These are phyloP conservation scores for Clonostachys solani DNA, from an alignment of 2,329 filamentous ascomycete species.

Conservation along the genomic window DNA sequence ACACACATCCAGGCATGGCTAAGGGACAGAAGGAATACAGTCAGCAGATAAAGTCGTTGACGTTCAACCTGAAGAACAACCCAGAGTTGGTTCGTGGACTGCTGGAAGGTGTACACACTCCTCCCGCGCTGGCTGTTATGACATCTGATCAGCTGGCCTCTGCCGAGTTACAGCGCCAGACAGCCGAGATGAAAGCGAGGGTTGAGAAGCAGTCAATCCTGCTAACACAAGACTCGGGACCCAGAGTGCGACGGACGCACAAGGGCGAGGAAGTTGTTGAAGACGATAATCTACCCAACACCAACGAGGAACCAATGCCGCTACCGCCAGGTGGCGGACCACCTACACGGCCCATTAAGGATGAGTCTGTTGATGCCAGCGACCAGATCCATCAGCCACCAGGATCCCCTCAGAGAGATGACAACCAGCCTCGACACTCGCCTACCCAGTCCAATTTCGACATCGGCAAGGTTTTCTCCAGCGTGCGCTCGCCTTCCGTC, in stretches of 20 bases:
- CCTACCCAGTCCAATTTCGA: conserved; percentile 64
- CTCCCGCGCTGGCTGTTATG: conserved; percentile 83
- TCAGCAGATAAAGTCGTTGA: conserved; percentile 68
- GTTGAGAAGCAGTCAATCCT: conserved; percentile 83
- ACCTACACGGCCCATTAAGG: conserved; percentile 21
- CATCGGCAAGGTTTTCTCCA: conserved; percentile 80
- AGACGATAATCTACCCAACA: conserved; percentile 48
- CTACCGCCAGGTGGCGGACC: conserved; percentile 12
- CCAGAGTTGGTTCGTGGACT: conserved; percentile 71
- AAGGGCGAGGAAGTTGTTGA: conserved; percentile 93
- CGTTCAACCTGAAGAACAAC: conserved; percentile 89
- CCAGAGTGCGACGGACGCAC: conserved; percentile 83
- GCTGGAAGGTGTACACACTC: conserved; percentile 66
- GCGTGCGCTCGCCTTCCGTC: conserved; percentile 69
- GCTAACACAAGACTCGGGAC: conserved; percentile 63
- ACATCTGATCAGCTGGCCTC: conserved; percentile 86
- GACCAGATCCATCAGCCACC: conserved; percentile 17
- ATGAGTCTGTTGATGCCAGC: conserved; percentile 21
- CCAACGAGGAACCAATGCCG: conserved; percentile 21
- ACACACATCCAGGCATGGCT: conserved; percentile 40
- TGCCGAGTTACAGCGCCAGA: conserved; percentile 78
- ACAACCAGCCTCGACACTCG: conserved; percentile 44
- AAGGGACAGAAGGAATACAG: conserved; percentile 45
- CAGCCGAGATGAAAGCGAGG: conserved; percentile 71
- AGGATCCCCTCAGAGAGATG: conserved; percentile 33